Base-by-base conservation (phyloP, 2,329 filamentous ascomycete species). In the Trichoderma sp. region DNA sequence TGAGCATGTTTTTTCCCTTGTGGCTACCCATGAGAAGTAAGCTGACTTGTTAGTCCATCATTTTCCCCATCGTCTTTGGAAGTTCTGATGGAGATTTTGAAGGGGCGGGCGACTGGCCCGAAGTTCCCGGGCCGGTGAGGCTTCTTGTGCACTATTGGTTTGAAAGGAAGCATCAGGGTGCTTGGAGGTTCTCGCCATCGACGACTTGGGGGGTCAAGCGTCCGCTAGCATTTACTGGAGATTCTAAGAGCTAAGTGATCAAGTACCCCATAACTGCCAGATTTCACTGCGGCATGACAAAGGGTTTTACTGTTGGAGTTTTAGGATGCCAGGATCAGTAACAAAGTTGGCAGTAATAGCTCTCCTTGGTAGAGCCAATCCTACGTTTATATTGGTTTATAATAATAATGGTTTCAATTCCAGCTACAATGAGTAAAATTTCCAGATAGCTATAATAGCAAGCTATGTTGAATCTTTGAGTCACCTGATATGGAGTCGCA, bases 401-500 rank as follows among this genome's bases (percentile, higher is more conserved):
- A 43, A 43, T 43, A 8, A 12, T 11, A 26, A 26, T 26, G 26
- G 4, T 26, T 4, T 26, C 26, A 26, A 26, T 26, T 26, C 4
- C 26, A 26, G 26, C 26, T 26, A 26, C 26, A 20, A 47, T 11
- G 9, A n/a, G 8, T 11, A 47, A 20, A 11, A 17, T 39, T 6
- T 17, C 3, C 3, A 39, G 6, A 39, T 39, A 1, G 3, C 6
- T 17, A 39, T 6, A 7, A 17, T 17, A 3, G 8, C 6, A 17
- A 39, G 13, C 1, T 17, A 1, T 15, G 1, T 17, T 39, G 17
- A n/a, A 20, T 47, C 8, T 47, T 11, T 47, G 8, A 20, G 1
- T n/a, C 20, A 1, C 1, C n/a, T 0, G 20, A 50, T 20, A 50
- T 20, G 0, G 2, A 1, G 43, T 11, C 9, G 4, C 5, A 12